phyloP scores from a whole-genome alignment of 371 early-diverging fungal species.

The Mucor sp. region DNA sequence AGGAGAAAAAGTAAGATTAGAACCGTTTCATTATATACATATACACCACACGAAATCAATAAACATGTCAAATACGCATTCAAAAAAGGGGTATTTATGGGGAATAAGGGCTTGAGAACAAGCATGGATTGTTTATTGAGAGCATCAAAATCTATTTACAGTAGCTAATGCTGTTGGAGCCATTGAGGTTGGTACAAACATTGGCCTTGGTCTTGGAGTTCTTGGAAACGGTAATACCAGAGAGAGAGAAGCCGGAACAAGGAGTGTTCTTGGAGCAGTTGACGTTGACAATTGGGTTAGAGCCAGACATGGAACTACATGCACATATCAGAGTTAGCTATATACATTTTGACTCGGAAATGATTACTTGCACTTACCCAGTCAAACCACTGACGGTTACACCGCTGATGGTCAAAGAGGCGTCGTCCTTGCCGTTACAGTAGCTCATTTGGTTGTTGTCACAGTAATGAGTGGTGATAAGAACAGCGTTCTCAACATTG shows the following conservation, averaged over 20 bases:
- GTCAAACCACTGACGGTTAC: conserved; percentile 25
- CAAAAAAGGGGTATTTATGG: neutral
- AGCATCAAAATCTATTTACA: neutral
- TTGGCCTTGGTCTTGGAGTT: conserved; percentile 22
- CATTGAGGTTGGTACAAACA: conserved; percentile 16
- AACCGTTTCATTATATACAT: neutral
- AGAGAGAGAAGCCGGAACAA: conserved; percentile 26
- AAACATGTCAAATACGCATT: neutral
- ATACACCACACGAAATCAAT: neutral
- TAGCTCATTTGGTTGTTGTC: conserved; percentile 29
- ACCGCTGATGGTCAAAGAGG: conserved; percentile 29
- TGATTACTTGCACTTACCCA: conserved; percentile 18
- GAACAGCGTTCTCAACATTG: conserved; percentile 32
- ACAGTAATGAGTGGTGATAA: conserved; percentile 42
- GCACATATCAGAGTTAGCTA: neutral
- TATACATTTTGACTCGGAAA: neutral
- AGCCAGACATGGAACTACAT: conserved; percentile 12
- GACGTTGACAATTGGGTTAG: conserved; percentile 26
- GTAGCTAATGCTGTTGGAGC: conserved; percentile 10
- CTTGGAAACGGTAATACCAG: conserved; percentile 17
- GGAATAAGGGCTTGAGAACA: neutral
- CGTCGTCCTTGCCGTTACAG: conserved; percentile 22
- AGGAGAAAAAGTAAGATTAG: conserved; percentile 10
- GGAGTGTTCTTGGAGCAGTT: conserved; percentile 33
- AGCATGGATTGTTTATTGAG: neutral